These are phyloP conservation scores for Penicillium sp. DNA, from an alignment of 2,329 filamentous ascomycete genomes.

Conservation along the genomic window DNA sequence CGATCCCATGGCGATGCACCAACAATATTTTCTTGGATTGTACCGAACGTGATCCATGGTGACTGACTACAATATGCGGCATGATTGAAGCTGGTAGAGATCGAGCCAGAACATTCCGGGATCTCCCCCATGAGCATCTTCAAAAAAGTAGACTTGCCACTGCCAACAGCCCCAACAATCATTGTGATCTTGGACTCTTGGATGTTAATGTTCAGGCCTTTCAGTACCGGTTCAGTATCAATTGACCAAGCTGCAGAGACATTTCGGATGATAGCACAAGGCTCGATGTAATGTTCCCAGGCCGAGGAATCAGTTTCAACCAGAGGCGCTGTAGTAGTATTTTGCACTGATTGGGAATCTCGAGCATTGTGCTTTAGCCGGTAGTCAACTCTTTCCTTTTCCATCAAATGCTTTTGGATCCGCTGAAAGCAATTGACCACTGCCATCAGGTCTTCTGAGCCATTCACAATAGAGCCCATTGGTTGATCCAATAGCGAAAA, in stretches of 20 bases:
- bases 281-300: neutral
- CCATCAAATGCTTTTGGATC: constrained; percentile 16
- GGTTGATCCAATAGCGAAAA: constrained; percentile 16
- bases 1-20: constrained; percentile 11
- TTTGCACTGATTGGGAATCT: neutral
- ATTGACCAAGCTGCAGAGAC: constrained; percentile 13
- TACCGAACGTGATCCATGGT: constrained; percentile 17
- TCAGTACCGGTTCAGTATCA: constrained; percentile 9
- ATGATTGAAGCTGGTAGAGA: constrained; percentile 11
- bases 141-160: constrained; percentile 18
- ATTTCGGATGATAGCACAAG: constrained; percentile 4
- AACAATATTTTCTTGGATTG: constrained; percentile 13
- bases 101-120: constrained; percentile 9
- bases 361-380: constrained; percentile 1
- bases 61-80: constrained; percentile 17
- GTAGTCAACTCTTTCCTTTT: constrained; percentile 10
- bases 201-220: constrained; percentile 12
- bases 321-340: neutral
- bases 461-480: constrained; percentile 11
- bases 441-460: constrained; percentile 12
- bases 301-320: neutral
- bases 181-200: constrained; percentile 7
- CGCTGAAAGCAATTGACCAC: constrained; percentile 17
- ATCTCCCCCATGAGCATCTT: constrained; percentile 14
- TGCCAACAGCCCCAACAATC: constrained; percentile 16